These are phyloP conservation scores for Cryptosporidium meleagridis DNA, from an alignment of 169 alveolate genomes.

Conservation along the genomic window DNA sequence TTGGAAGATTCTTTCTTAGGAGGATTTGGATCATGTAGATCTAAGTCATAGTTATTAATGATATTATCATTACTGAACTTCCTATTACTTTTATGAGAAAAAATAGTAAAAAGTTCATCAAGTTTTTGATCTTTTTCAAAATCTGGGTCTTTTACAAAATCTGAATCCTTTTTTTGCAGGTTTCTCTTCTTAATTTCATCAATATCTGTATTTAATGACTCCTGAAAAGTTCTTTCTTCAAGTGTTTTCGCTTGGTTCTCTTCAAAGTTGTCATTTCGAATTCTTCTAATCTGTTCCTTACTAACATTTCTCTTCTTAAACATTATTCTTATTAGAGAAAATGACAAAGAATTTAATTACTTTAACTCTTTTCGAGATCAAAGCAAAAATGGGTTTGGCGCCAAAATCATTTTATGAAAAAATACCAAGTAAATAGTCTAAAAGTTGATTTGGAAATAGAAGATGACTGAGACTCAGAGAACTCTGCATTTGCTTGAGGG, in stretches of 20 bases:
- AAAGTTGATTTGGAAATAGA: not conserved
- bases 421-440: not conserved
- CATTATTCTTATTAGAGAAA: not conserved
- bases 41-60: not conserved
- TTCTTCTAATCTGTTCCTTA: slow-evolving; percentile 7
- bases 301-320: slow-evolving; percentile 44
- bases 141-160: not conserved
- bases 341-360: not conserved
- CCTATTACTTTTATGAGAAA: not conserved
- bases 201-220: slow-evolving; percentile 37
- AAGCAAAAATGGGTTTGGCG: not conserved
- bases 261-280: not conserved
- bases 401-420: not conserved
- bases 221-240: not conserved
- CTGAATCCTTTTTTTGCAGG: not conserved
- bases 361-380: not conserved
- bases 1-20: not conserved
- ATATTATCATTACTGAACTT: slow-evolving; percentile 19
- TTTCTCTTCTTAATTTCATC: not conserved
- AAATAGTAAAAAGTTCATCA: not conserved
- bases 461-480: slow-evolving; percentile 65
- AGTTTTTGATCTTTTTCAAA: not conserved
- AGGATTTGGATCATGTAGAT: not conserved
- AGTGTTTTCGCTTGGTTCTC: not conserved
- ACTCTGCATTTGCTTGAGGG: slow-evolving; percentile 52